Percentiles rank a stretch among this genome's conserved stretches.
Conservation (phyloP, 768 basidiomycete genomes). For the Boletus edulis region DNA sequence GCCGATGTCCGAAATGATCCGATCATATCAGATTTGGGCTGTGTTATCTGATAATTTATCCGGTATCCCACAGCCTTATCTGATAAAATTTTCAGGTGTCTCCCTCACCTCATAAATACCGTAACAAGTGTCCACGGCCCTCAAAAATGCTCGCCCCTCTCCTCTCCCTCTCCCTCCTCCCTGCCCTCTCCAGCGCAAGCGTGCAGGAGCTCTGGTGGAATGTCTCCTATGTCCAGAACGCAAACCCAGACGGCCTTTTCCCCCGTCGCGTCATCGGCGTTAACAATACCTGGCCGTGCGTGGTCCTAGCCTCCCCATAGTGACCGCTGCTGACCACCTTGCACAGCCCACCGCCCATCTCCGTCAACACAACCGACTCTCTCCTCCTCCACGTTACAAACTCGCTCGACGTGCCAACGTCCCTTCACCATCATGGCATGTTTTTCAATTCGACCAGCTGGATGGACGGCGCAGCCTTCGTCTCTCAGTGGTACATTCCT, state of each 20-base stretch:
- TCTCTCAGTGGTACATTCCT: slow-evolving; percentile 41
- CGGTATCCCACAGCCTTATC: neutral
- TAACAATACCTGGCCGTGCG: slow-evolving; percentile 95
- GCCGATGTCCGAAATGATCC: neutral
- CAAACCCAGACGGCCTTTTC: slow-evolving; percentile 81
- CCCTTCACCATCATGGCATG: slow-evolving; percentile 94
- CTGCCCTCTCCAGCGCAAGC: slow-evolving; percentile 43
- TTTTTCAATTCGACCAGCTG: slow-evolving; percentile 85
- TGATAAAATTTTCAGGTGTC: neutral
- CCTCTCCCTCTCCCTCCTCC: neutral
- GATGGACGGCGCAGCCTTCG: slow-evolving; percentile 84
- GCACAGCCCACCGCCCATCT: slow-evolving; percentile 76
- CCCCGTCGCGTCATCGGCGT: slow-evolving; percentile 81
- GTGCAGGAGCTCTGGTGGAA: slow-evolving; percentile 87
- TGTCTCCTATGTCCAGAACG: slow-evolving; percentile 76
- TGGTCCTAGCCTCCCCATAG: slow-evolving; percentile 7
- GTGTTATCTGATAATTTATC: too few species aligned
- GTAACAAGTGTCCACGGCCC: neutral
- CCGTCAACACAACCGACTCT: slow-evolving; percentile 67
- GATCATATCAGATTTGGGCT: too few species aligned
- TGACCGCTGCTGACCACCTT: neutral
- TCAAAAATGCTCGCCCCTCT: too few species aligned
- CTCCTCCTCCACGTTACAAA: slow-evolving; percentile 78
- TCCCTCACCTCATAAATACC: neutral
- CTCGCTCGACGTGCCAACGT: slow-evolving; percentile 60